These are phyloP conservation scores for Talaromyces stipitatus DNA, from an alignment of 495 filamentous ascomycete genomes.

Conservation along the genomic window DNA sequence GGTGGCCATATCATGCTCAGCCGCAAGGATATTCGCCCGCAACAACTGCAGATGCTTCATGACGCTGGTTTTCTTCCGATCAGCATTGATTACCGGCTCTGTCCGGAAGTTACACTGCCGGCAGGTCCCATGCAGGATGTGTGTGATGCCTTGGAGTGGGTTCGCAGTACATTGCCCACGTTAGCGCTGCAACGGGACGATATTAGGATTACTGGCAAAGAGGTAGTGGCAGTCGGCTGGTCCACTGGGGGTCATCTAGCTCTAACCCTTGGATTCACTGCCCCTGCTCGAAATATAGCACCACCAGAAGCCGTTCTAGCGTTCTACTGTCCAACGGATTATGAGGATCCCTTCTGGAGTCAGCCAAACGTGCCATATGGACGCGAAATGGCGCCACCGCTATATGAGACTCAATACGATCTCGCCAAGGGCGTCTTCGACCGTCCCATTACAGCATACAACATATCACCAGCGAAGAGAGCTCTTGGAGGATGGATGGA, in stretches of 20 bases:
- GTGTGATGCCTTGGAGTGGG: constrained; percentile 40
- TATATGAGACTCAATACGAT: constrained; percentile 9
- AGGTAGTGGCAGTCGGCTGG: constrained; percentile 48
- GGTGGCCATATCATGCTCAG: constrained; percentile 43
- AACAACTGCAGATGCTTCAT: constrained; percentile 32
- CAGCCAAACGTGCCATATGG: constrained; percentile 11
- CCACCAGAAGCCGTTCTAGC: constrained; percentile 42
- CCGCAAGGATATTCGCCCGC: constrained; percentile 33
- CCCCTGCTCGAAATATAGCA: constrained; percentile 14
- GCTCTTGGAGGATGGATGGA: constrained; percentile 10
- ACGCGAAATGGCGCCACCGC: too few species aligned
- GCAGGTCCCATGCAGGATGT: constrained; percentile 46
- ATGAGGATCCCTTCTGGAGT: constrained; percentile 22
- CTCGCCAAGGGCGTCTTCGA: constrained; percentile 21
- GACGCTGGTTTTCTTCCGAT: constrained; percentile 40
- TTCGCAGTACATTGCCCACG: constrained; percentile 27
- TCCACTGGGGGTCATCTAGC: constrained; percentile 49
- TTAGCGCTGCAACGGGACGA: constrained; percentile 14
- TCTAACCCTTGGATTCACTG: constrained; percentile 38
- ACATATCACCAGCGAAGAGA: neutral
- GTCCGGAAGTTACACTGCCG: constrained; percentile 40
- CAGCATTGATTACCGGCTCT: constrained; percentile 49
- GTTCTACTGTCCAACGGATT: constrained; percentile 47
- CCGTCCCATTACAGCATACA: constrained; percentile 22
- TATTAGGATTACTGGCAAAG: constrained; percentile 24